These are phyloP conservation scores for Rhizopogon salebrosus DNA, from an alignment of 768 basidiomycete species.

Conservation along the genomic window DNA sequence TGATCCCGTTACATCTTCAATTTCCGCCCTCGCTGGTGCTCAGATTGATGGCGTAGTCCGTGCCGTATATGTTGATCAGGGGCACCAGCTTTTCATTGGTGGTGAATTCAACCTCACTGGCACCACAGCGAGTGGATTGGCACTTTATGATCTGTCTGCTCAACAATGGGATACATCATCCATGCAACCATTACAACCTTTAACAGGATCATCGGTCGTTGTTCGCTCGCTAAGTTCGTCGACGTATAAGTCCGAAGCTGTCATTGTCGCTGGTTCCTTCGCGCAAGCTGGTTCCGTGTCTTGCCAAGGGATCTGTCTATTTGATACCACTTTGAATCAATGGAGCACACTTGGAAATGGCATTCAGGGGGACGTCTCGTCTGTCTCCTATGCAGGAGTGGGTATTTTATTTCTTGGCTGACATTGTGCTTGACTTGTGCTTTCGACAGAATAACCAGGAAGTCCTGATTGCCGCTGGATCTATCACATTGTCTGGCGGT, in stretches of 20 bases:
- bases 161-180: constrained; percentile 58
- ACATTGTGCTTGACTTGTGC: constrained; percentile 4
- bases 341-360: constrained; percentile 82
- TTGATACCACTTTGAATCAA: constrained; percentile 60
- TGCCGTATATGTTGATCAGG: constrained; percentile 60
- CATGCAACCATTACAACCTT: constrained; percentile 56
- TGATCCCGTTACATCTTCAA: constrained; percentile 42
- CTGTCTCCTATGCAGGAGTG: constrained; percentile 80
- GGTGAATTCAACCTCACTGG: constrained; percentile 72
- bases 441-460: constrained; percentile 55
- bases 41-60: constrained; percentile 74
- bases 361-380: constrained; percentile 73
- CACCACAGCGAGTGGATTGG: constrained; percentile 61
- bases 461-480: constrained; percentile 73
- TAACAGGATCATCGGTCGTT: constrained; percentile 47
- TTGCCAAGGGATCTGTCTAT: constrained; percentile 77
- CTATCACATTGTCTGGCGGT: constrained; percentile 61
- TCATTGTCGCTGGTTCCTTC: constrained; percentile 90
- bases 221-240: constrained; percentile 71
- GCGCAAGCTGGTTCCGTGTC: constrained; percentile 65
- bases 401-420: constrained; percentile 20
- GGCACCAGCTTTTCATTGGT: constrained; percentile 71
- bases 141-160: constrained; percentile 69
- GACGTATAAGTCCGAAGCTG: constrained; percentile 47
- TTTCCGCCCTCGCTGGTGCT: constrained; percentile 53